phyloP scores from a whole-genome alignment of 2,329 filamentous ascomycete genomes.

The Thelonectria rubi region DNA sequence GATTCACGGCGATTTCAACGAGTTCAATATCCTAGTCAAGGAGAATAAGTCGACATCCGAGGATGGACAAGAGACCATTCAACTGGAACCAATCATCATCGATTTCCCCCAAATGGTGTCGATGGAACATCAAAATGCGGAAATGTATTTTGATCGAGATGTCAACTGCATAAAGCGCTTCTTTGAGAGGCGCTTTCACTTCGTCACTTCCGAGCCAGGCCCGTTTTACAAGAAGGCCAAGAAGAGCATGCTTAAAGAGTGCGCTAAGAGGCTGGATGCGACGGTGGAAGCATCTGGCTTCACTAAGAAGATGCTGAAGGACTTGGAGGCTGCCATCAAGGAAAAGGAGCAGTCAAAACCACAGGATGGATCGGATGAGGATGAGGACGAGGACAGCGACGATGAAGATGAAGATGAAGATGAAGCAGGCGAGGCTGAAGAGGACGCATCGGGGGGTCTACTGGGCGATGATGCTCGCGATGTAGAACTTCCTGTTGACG shows the following conservation, averaged over 20 bases:
- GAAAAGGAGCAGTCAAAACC: conserved; percentile 69
- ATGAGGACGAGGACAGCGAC: conserved; percentile 44
- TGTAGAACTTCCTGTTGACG: conserved; percentile 33
- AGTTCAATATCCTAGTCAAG: conserved; percentile 97
- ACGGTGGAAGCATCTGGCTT: conserved; percentile 93
- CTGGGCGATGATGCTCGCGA: conserved; percentile 33
- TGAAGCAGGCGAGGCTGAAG: conserved; percentile 33
- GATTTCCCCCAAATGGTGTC: conserved; percentile 99
- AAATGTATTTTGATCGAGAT: conserved; percentile 97
- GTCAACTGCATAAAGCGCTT: conserved; percentile 96
- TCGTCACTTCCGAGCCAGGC: conserved; percentile 81
- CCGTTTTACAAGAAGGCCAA: conserved; percentile 87
- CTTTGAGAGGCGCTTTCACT: conserved; percentile 89
- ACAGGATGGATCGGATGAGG: conserved; percentile 47
- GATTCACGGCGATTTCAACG: conserved; percentile 98
- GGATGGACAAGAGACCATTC: conserved; percentile 54
- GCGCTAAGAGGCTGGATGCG: conserved; percentile 79
- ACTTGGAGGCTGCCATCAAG: conserved; percentile 89
- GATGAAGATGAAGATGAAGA: conserved; percentile 42
- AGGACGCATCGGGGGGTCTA: conserved; percentile 30
- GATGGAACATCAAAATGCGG: conserved; percentile 90
- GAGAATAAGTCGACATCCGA: conserved; percentile 65
- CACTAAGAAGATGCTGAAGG: conserved; percentile 95
- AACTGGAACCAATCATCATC: conserved; percentile 83
- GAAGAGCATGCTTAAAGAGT: conserved; percentile 73